Evolutionary conservation across 495 filamentous ascomycete genomes (phyloP).

Genomic region (Aspergillus hancockii): DNA sequence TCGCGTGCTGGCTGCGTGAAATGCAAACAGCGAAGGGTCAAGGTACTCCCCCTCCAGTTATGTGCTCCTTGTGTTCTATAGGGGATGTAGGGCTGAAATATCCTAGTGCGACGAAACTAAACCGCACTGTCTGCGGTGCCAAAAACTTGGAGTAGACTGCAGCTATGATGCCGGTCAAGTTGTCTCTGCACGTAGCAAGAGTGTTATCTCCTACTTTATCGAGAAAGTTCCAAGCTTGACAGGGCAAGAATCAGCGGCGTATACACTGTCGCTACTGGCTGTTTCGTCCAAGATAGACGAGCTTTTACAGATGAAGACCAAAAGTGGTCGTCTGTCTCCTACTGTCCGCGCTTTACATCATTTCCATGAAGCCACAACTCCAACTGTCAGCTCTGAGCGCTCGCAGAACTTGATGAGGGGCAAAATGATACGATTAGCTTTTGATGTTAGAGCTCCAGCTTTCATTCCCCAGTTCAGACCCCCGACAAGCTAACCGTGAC

Average conservation of each 20-base stretch:
- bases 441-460: constrained; percentile 30
- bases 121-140: constrained; percentile 45
- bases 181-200: constrained; percentile 9
- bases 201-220: constrained; percentile 23
- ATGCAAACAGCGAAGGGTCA: constrained; percentile 50
- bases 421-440: constrained; percentile 39
- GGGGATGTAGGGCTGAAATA: neutral
- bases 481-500: constrained; percentile 12
- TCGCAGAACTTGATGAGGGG: constrained; percentile 30
- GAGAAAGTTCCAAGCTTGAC: constrained; percentile 14
- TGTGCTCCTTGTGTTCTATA: neutral
- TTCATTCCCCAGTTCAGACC: neutral
- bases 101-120: constrained; percentile 50
- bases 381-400: constrained; percentile 22
- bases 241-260: constrained; percentile 23
- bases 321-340: constrained; percentile 5
- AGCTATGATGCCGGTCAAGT: constrained; percentile 28
- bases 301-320: constrained; percentile 18
- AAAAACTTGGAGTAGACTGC: constrained; percentile 41
- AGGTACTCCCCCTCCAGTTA: constrained; percentile 31
- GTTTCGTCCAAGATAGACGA: constrained; percentile 30
- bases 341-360: constrained; percentile 35
- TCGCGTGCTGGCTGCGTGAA: constrained; percentile 48
- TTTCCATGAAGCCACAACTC: constrained; percentile 32
- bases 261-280: constrained; percentile 26